phyloP scores from a whole-genome alignment of 768 basidiomycete genomes.

The Tubosaeta brunneosetosa region DNA sequence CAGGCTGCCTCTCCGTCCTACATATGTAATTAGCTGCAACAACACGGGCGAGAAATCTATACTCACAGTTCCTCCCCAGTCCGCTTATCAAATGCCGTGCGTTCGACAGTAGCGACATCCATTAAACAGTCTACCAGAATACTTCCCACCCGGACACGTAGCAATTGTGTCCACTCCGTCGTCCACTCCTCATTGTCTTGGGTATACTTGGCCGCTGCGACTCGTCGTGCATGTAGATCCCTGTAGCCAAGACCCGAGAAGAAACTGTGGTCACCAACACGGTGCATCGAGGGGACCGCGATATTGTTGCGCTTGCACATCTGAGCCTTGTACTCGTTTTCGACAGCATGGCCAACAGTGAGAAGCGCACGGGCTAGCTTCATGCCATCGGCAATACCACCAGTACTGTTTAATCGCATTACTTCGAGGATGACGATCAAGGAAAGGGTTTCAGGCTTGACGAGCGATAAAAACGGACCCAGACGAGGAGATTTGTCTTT shows the following conservation, averaged over 20 bases:
- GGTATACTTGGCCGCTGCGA: constrained; percentile 61
- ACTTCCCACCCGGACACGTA: constrained; percentile 75
- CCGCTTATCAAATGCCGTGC: constrained; percentile 51
- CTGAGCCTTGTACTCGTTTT: constrained; percentile 85
- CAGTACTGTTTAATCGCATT: constrained; percentile 73
- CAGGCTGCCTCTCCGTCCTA: constrained; percentile 78
- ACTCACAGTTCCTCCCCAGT: constrained; percentile 63
- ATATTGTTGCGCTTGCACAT: constrained; percentile 67
- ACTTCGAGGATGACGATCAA: constrained; percentile 86
- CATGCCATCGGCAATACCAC: constrained; percentile 81
- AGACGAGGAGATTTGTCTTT: constrained; percentile 32
- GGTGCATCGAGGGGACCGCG: constrained; percentile 35
- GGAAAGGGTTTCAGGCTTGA: constrained; percentile 75
- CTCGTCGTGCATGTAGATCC: constrained; percentile 57
- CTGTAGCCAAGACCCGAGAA: constrained; percentile 60
- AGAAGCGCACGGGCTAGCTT: constrained; percentile 83
- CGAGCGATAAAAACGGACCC: constrained; percentile 68
- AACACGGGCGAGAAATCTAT: not conserved
- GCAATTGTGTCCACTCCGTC: constrained; percentile 75
- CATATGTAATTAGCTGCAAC: constrained; percentile 2
- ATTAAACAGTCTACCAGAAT: constrained; percentile 80
- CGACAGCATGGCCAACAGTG: constrained; percentile 76
- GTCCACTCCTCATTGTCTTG: constrained; percentile 68
- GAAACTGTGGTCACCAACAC: constrained; percentile 35
- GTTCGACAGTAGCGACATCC: constrained; percentile 72